A percentile compares a stretch with the other conserved stretches of the same genome.
These are phyloP conservation scores for Clarireedia monteithiana DNA, from an alignment of 2,329 filamentous ascomycete genomes.

Conservation along the genomic window DNA sequence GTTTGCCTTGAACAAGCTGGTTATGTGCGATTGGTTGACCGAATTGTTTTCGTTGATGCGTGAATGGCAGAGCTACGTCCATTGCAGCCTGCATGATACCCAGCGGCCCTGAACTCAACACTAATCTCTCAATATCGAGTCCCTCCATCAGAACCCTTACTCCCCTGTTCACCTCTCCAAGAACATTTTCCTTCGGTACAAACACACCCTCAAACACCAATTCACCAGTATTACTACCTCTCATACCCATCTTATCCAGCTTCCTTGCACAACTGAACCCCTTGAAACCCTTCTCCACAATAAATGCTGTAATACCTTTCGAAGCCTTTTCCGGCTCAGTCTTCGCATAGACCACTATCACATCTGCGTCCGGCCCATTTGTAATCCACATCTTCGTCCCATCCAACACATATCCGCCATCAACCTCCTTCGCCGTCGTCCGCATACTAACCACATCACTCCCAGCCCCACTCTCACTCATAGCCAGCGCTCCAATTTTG, in stretches of 20 bases:
- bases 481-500: constrained; percentile 80
- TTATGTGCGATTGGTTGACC: constrained; percentile 79
- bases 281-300: constrained; percentile 61
- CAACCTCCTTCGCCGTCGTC: constrained; percentile 69
- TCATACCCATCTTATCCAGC: constrained; percentile 97
- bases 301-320: constrained; percentile 92
- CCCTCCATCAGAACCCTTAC: constrained; percentile 94
- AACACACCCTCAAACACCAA: constrained; percentile 87
- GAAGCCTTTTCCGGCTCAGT: constrained; percentile 71
- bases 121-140: constrained; percentile 85
- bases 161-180: constrained; percentile 73
- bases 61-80: constrained; percentile 80
- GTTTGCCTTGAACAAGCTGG: constrained; percentile 85
- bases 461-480: constrained; percentile 87
- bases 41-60: constrained; percentile 86
- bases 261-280: constrained; percentile 87
- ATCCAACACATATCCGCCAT: constrained; percentile 79
- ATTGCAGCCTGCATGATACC: constrained; percentile 91
- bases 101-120: constrained; percentile 82
- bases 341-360: constrained; percentile 95
- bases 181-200: constrained; percentile 72
- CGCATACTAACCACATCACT: constrained; percentile 96
- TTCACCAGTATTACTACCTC: constrained; percentile 93
- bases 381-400: constrained; percentile 94
- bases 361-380: constrained; percentile 90